phyloP scores from a whole-genome alignment of 176 grass and related monocot species.

The Tillandsia leiboldiana region DNA sequence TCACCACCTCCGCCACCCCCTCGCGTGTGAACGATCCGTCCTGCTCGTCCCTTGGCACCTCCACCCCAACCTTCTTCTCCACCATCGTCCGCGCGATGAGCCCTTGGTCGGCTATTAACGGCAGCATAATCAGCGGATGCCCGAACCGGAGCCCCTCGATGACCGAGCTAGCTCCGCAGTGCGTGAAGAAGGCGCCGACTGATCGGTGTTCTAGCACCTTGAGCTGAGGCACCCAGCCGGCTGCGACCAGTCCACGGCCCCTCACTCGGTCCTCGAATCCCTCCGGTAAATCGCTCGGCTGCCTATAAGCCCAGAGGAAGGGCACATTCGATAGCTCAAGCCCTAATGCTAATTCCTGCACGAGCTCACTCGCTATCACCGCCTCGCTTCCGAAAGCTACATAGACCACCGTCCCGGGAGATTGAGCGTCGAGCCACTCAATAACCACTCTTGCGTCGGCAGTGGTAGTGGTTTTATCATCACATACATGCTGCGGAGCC shows the following conservation, averaged over 20 bases:
- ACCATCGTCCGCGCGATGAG: constrained; percentile 22
- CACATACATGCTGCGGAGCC: neutral
- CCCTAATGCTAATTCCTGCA: constrained; percentile 39
- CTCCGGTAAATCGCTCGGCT: neutral
- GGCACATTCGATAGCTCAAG: constrained; percentile 36
- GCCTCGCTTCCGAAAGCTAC: constrained; percentile 54
- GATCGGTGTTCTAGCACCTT: constrained; percentile 25
- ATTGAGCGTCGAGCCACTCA: constrained; percentile 37
- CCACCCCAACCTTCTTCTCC: constrained; percentile 3
- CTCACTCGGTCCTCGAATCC: constrained; percentile 26
- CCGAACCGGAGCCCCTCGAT: constrained; percentile 45
- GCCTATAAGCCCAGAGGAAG: constrained; percentile 49
- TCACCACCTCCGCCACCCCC: constrained; percentile 13
- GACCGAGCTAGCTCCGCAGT: constrained; percentile 61
- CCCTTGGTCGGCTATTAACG: constrained; percentile 27
- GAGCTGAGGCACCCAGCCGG: constrained; percentile 41
- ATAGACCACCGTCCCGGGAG: constrained; percentile 35
- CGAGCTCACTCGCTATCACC: constrained; percentile 11
- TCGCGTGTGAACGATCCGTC: constrained; percentile 31
- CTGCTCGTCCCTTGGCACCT: constrained; percentile 23
- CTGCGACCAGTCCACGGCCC: constrained; percentile 2
- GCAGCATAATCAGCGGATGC: constrained; percentile 40
- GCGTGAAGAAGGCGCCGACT: constrained; percentile 42
- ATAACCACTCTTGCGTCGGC: neutral
- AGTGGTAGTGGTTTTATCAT: no score